These are phyloP conservation scores for Fusarium praegraminearum DNA, from an alignment of 2,329 filamentous ascomycete species.

Conservation along the genomic window DNA sequence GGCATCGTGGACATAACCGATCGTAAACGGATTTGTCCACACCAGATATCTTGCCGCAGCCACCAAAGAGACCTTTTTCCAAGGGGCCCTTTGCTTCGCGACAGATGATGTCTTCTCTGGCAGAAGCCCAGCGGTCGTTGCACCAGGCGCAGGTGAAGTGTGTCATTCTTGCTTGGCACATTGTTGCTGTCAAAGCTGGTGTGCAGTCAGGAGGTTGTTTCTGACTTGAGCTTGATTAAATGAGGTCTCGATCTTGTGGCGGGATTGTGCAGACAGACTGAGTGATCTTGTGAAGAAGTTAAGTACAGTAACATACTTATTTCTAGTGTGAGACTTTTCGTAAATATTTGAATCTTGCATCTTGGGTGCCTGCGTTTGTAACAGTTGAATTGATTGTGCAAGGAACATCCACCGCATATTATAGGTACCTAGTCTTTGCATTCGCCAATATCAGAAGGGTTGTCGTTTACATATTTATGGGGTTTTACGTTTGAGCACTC, in stretches of 20 bases:
- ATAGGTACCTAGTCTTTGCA: not conserved
- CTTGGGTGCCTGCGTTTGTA: not conserved
- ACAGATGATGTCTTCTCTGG: not conserved
- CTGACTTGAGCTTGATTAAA: not conserved
- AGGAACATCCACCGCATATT: not conserved
- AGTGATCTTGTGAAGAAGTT: not conserved
- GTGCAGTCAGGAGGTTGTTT: not conserved
- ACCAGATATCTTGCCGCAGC: not conserved
- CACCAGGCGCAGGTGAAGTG: slow-evolving; percentile 4
- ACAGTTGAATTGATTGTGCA: not conserved
- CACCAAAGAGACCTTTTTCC: not conserved
- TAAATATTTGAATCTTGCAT: not conserved
- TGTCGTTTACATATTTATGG: not conserved
- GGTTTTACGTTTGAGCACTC: not conserved
- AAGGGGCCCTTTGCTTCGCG: not conserved
- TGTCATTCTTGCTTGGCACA: not conserved
- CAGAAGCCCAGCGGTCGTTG: not conserved
- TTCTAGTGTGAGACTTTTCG: not conserved
- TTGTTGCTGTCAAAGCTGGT: not conserved
- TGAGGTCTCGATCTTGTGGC: too few species aligned
- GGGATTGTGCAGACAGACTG: too few species aligned
- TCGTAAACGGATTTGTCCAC: not conserved
- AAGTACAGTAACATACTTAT: not conserved
- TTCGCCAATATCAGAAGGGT: not conserved
- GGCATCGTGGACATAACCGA: not conserved